Evolutionary conservation across 495 filamentous ascomycete species (phyloP), one percentile per base, ranked within the genome.

Genomic region (Lophiotrema nucula): DNA sequence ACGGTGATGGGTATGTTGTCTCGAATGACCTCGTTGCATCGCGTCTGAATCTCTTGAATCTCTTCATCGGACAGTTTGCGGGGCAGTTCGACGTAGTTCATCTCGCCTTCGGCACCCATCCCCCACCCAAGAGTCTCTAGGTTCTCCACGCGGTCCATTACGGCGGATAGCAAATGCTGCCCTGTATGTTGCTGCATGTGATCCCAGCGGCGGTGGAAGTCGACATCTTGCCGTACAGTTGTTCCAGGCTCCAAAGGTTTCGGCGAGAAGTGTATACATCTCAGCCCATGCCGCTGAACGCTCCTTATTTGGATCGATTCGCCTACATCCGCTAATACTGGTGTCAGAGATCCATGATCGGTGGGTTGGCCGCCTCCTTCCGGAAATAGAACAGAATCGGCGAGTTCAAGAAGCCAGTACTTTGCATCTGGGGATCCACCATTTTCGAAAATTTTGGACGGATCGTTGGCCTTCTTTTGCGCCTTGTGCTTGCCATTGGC

Each of bases 151-250:
- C 44, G 22, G 28, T 62, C 51, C 51, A 62, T 50, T 24, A 56
- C 51, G 2, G 51, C 51, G 37, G 58, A 62, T 45, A 62, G 58
- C 10, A 62, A 45, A 19, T 62, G 58, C 21, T 62, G 58, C 35
- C 58, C 58, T 15, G 58, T 62, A 42, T 62, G 58, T 45, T 62
- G 58, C 21, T 62, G 58, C 58, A 62, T 62, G 41, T 62, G 58
- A 38, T 56, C 58, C 58, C 58, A 62, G 27, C 58, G 51, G 18
- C 58, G 58, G 21, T 24, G n/a, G 38, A 56, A 62, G 46, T 62
- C 38, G 51, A 62, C 46, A 19, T 27, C 23, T 47, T 62, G 58
- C 19, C 18, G 24, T 1, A 62, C 52, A 3, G 18, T 28, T 11
- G 51, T 62, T 0, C 51, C 51, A 12, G 58, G 58, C 4, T 10